These are phyloP conservation scores for Crithidia fasciculata DNA, from an alignment of 208 protist species.

Conservation along the genomic window DNA sequence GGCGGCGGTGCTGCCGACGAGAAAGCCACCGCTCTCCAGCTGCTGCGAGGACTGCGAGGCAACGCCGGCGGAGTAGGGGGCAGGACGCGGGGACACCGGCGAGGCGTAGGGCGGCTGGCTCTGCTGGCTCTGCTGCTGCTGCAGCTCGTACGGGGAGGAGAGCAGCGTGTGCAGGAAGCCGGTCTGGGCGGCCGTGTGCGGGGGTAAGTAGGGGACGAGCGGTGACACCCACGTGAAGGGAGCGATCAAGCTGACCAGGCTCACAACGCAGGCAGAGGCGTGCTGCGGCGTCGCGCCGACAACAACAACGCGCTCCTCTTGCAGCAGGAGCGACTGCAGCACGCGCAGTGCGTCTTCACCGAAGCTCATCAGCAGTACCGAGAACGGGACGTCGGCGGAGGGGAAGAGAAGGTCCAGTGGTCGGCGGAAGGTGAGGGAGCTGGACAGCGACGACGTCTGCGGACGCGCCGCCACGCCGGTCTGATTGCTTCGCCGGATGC, in stretches of 20 bases:
- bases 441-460: slow-evolving; percentile 18
- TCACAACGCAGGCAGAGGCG: slow-evolving; percentile 78
- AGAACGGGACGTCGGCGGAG: slow-evolving; percentile 53
- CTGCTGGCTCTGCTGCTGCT: slow-evolving; percentile 7
- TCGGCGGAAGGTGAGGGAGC: slow-evolving; percentile 38
- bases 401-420: slow-evolving; percentile 53
- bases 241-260: slow-evolving; percentile 52
- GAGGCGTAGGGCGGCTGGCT: background rate
- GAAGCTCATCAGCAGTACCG: slow-evolving; percentile 69
- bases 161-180: slow-evolving; percentile 38
- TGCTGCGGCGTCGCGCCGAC: slow-evolving; percentile 79
- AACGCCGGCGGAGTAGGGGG: slow-evolving; percentile 16
- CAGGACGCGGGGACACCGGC: background rate
- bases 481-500: slow-evolving; percentile 6
- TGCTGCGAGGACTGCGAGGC: slow-evolving; percentile 8
- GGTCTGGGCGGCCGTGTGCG: slow-evolving; percentile 23
- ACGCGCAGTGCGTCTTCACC: slow-evolving; percentile 67
- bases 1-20: slow-evolving; percentile 66
- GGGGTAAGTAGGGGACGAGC: slow-evolving; percentile 65
- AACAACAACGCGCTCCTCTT: slow-evolving; percentile 67
- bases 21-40: slow-evolving; percentile 41
- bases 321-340: slow-evolving; percentile 68
- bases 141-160: slow-evolving; percentile 10
- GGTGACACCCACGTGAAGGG: slow-evolving; percentile 68
- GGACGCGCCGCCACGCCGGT: slow-evolving; percentile 7